Percentiles rank a stretch among this genome's conserved stretches.
These are phyloP conservation scores for Pseudofabraea citricarpa DNA, from an alignment of 2,329 filamentous ascomycete genomes.

Conservation along the genomic window DNA sequence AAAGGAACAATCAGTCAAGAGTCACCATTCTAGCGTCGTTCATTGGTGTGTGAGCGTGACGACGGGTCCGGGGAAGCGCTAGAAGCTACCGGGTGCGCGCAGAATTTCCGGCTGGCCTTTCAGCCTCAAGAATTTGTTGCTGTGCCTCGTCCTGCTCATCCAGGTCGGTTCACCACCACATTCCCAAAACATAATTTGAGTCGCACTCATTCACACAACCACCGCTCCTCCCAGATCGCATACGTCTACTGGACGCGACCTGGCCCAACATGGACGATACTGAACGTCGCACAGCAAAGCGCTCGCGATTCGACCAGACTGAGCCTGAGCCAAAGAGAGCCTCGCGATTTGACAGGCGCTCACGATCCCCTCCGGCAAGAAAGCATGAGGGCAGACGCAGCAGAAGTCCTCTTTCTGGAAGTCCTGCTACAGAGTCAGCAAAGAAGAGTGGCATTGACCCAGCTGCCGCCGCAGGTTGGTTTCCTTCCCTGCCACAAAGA, in stretches of 20 bases:
- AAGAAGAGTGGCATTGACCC: conserved; percentile 56
- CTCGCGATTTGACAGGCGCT: conserved; percentile 88
- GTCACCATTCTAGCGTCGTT: no score
- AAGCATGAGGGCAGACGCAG: conserved; percentile 68
- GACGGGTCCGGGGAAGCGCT: no score
- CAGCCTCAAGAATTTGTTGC: no score
- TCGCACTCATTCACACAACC: no score
- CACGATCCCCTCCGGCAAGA: conserved; percentile 68
- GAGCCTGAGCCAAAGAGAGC: conserved; percentile 71
- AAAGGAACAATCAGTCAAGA: no score
- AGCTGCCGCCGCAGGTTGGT: conserved; percentile 71
- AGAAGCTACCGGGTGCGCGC: no score
- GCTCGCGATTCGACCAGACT: conserved; percentile 91
- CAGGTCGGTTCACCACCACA: no score
- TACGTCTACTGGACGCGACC: background rate
- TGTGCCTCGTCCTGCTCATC: no score
- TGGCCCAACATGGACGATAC: conserved; percentile 65
- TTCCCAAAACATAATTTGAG: no score
- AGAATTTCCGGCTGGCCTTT: no score
- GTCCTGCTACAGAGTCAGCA: conserved; percentile 23
- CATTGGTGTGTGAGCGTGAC: no score
- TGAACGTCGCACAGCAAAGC: conserved; percentile 68
- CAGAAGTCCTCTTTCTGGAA: conserved; percentile 64
- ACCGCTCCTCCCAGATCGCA: no score
- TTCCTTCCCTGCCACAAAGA: conserved; percentile 5